A percentile compares a stretch with the other conserved stretches of the same genome.
phyloP scores from a whole-genome alignment of 495 filamentous ascomycete genomes.

The Friedmanniomyces simplex region DNA sequence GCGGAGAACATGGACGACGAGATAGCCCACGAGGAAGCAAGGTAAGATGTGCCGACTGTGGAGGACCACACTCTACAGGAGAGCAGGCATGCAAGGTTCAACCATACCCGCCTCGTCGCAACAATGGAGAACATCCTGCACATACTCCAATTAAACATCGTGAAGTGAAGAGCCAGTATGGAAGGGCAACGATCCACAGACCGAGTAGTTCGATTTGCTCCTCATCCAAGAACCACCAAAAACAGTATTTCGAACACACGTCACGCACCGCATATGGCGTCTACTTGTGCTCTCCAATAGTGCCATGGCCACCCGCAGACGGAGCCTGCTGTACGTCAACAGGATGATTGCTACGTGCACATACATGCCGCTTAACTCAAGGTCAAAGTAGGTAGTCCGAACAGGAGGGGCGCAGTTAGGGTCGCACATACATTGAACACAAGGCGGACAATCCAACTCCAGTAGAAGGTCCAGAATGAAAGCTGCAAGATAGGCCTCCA shows the following conservation, averaged over 20 bases:
- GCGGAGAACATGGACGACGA: neutral
- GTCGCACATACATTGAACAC: too few relatives aligned
- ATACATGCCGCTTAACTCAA: too few relatives aligned
- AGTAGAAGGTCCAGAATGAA: too few relatives aligned
- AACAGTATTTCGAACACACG: neutral
- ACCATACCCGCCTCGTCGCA: neutral
- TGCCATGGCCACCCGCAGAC: neutral
- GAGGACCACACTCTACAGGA: neutral
- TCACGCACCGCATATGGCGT: neutral
- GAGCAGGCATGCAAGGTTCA: neutral
- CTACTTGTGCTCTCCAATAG: neutral
- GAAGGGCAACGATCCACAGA: neutral
- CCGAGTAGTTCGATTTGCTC: neutral
- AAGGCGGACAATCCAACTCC: too few relatives aligned
- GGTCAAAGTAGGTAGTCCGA: too few relatives aligned
- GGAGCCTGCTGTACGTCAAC: neutral
- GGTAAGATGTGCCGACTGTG: neutral
- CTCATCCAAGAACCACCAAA: neutral
- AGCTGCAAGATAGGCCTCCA: too few relatives aligned
- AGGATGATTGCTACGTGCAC: neutral
- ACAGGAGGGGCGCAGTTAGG: too few relatives aligned
- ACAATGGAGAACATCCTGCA: neutral
- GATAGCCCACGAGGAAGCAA: neutral
- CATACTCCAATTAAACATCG: neutral
- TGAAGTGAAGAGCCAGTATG: neutral